Percentiles rank a stretch among this genome's conserved stretches.
Evolutionary conservation across 257 asterid species (phyloP).

Genomic region (Capsicum pubescens): DNA sequence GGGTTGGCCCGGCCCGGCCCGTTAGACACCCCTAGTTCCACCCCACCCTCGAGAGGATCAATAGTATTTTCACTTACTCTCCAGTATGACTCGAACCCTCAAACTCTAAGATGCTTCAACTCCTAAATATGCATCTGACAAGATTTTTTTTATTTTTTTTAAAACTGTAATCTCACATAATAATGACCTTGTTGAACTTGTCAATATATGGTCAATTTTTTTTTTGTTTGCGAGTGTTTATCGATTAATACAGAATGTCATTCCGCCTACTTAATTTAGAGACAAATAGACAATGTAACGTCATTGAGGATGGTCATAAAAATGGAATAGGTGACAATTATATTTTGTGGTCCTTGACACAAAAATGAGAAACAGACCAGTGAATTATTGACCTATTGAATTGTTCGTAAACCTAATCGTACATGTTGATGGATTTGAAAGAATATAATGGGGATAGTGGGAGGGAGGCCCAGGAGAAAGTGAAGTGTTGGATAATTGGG

Average conservation of each 20-base stretch:
- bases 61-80: too few species aligned
- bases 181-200: not conserved
- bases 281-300: not conserved
- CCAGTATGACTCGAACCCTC: too few species aligned
- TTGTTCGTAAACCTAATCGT: conserved; percentile 41
- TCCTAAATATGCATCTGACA: not conserved
- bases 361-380: conserved; percentile 18
- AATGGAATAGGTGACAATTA: not conserved
- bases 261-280: not conserved
- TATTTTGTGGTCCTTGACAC: not conserved
- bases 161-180: not conserved
- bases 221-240: not conserved
- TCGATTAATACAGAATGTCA: not conserved
- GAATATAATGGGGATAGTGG: conserved; percentile 26
- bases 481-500: conserved; percentile 48
- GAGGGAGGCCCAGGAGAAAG: conserved; percentile 42
- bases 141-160: not conserved
- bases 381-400: conserved; percentile 50
- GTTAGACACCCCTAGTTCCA: too few species aligned
- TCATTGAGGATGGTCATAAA: not conserved
- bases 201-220: not conserved
- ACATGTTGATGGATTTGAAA: conserved; percentile 44
- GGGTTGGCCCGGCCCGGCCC: too few species aligned
- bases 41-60: too few species aligned
- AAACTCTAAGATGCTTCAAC: not conserved